These are phyloP conservation scores for Calonectria fujianensis DNA, from an alignment of 2,329 filamentous ascomycete species.

Conservation along the genomic window DNA sequence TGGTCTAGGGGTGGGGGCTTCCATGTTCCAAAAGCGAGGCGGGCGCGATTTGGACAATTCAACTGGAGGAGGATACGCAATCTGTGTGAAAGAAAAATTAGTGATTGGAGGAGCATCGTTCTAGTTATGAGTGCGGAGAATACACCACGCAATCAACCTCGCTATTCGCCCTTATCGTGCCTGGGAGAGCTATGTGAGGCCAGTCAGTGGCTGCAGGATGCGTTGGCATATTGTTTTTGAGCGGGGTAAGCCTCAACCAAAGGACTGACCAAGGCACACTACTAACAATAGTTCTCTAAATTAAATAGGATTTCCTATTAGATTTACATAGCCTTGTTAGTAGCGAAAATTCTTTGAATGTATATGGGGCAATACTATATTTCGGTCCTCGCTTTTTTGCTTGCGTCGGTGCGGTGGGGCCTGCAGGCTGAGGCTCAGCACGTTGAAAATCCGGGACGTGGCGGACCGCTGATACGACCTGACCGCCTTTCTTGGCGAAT, in stretches of 20 bases:
- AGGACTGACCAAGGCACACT: background rate
- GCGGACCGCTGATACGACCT: background rate
- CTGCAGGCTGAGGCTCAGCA: background rate
- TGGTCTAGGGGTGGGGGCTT: background rate
- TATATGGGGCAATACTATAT: background rate
- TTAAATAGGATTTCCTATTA: background rate
- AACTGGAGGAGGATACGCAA: background rate
- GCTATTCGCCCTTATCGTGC: background rate
- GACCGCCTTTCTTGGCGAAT: conserved; percentile 6
- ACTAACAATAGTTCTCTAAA: background rate
- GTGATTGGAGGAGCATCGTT: too few relatives aligned
- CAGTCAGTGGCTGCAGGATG: background rate
- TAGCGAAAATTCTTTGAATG: background rate
- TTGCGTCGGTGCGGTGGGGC: background rate
- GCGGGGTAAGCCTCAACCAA: background rate
- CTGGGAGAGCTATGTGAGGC: background rate
- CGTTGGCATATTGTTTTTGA: background rate
- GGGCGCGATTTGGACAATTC: background rate
- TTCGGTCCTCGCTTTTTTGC: background rate
- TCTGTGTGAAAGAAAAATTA: background rate
- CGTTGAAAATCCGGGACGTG: background rate
- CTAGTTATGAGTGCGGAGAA: background rate
- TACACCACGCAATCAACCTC: background rate
- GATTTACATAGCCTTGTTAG: background rate
- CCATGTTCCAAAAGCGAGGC: background rate